Percentiles rank a stretch among this genome's conserved stretches.
phyloP scores from a whole-genome alignment of 768 basidiomycete genomes.

The Amanita pallidorosea region DNA sequence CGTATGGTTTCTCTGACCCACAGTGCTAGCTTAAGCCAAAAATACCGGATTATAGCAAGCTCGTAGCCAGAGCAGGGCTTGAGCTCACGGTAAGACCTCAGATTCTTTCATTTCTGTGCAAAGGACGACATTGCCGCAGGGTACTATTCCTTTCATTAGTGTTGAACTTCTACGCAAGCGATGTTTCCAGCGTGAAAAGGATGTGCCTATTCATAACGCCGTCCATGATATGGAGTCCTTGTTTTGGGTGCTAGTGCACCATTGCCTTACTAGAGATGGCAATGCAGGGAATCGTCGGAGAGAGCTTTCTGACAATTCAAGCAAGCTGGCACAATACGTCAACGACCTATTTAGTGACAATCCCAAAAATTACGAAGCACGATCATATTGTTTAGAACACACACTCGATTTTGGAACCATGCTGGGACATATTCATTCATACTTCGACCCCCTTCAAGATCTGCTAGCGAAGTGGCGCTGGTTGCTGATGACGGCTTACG shows the following conservation, averaged over 20 bases:
- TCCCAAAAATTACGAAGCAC: too few species aligned
- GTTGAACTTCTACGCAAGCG: background rate
- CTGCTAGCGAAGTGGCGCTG: background rate
- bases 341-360: background rate
- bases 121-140: too few species aligned
- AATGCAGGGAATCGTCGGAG: conserved; percentile 7
- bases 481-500: background rate
- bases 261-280: conserved; percentile 10
- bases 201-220: conserved; percentile 4
- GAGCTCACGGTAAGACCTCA: too few species aligned
- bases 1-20: background rate
- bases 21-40: background rate
- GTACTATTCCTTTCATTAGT: too few species aligned
- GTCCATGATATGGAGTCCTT: conserved; percentile 14
- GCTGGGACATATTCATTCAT: background rate
- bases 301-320: background rate
- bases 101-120: too few species aligned
- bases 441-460: background rate
- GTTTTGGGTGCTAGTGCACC: conserved; percentile 12
- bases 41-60: background rate
- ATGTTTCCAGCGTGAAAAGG: too few species aligned
- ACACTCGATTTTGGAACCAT: background rate
- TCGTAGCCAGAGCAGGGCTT: too few species aligned
- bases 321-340: background rate
- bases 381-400: too few species aligned